Base-by-base conservation (phyloP, 2,329 filamentous ascomycete species). In the Zasmidium citrigriseum region DNA sequence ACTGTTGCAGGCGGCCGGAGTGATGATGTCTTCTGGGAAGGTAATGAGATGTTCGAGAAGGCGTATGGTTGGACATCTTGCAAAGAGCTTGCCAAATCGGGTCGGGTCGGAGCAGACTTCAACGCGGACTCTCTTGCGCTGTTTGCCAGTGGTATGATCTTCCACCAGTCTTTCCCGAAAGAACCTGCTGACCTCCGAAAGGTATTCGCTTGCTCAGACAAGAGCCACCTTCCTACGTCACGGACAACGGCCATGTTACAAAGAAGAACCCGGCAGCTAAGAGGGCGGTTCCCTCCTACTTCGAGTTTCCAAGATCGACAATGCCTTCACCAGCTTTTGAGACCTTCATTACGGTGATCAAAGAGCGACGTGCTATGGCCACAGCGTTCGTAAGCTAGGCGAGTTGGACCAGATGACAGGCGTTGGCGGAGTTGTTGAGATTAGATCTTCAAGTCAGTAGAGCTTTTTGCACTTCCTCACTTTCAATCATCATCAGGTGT, bases 91-190 rank as follows among this genome's bases (percentile, higher is more conserved):
- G 27, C 27, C 7, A 29, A 29, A 29, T 29, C 27, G 14, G 27
- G 27, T 14, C 27, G 14, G 27, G 27, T 29, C 27, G 27, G 27
- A 7, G 27, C 27, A 7, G 27, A 29, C 7, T 29, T 29, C 27
- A 51, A 51, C 25, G 48, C 24, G 22, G 48, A 51, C 7, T 20
- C 48, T 18, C 25, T 51, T 18, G 48, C 48, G 25, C 48, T 51
- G 21, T 51, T 38, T 38, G 24, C 11, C 7, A 51, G 25, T 14
- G 48, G 48, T 51, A 51, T 10, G 48, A n/a, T n/a, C n/a, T n/a
- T n/a, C n/a, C n/a, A n/a, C n/a, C n/a, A n/a, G n/a, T n/a, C n/a
- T n/a, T n/a, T n/a, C n/a, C n/a, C n/a, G n/a, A n/a, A n/a, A n/a
- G n/a, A n/a, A n/a, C n/a, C n/a, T 38, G 48, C 48, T 51, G 29